Base-by-base conservation (phyloP, 1,139 yeast species). In the Eremothecium coryli region DNA sequence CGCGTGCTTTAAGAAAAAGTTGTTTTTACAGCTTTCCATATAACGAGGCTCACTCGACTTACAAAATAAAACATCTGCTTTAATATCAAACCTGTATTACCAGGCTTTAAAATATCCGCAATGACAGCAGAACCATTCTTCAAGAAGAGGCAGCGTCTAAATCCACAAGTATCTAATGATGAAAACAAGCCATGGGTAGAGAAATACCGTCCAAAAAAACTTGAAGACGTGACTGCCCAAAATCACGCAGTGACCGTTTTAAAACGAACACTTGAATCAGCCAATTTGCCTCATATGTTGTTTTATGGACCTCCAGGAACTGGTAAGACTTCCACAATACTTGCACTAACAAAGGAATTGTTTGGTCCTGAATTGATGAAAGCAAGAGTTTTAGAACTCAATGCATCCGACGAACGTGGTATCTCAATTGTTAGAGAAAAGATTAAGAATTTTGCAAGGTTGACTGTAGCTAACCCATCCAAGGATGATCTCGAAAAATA, bases 241-340 rank as follows among this genome's bases (percentile, higher is more conserved):
- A 93, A 81, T 35, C 90, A 85, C 49, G 86, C 97, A 0, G 82
- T 88, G 7, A 72, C 71, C 18, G 93, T 90, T n/a, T 65, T 90
- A 44, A 79, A 81, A 55, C 76, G 78, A 50, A 81, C 95, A 1
- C 58, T 93, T 20, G 69, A 74, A 37, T 73, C 93, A 2, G 81
- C 90, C 29, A 88, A 90, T 54, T 52, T 86, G 37, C 97, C 98
- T 2, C 97, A 90, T 57, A 84, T 88, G 95, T 63, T 90, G 32
- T 88, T 88, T 61, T 88, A 88, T 55, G 97, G 97, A 0, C 96
- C 97, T 5, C 96, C 97, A 33, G 97, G 97, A 21, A 88, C 97
- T 0, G 97, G 97, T 41, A 88, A 88, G 52, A 88, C 97, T 0
- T 85, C 96, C 1, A 88, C 97, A 0, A 80, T 88, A 32, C 62